These are phyloP conservation scores for Verbena officinalis DNA, from an alignment of 257 asterid genomes.

Conservation along the genomic window DNA sequence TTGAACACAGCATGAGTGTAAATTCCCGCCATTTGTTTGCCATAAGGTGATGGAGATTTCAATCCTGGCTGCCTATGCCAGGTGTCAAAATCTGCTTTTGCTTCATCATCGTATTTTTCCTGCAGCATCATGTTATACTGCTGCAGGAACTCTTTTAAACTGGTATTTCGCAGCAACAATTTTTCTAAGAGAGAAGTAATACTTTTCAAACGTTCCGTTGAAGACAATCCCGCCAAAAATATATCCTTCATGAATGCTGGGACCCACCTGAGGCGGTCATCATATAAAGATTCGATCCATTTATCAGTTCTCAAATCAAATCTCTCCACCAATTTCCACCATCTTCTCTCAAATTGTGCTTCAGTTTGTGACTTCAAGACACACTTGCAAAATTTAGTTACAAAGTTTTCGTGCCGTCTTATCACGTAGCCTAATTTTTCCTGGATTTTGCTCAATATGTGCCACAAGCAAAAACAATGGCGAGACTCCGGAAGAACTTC, in stretches of 20 bases:
- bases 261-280: conserved; percentile 56
- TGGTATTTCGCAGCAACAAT: conserved; percentile 43
- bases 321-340: conserved; percentile 47
- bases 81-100: conserved; percentile 46
- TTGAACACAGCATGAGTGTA: conserved; percentile 55
- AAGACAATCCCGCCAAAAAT: conserved; percentile 52
- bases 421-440: conserved; percentile 48
- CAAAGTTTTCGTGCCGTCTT: conserved; percentile 42
- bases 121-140: conserved; percentile 38
- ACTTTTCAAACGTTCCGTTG: conserved; percentile 38
- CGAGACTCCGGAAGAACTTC: conserved; percentile 51
- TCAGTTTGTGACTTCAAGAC: conserved; percentile 48
- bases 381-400: conserved; percentile 45
- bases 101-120: conserved; percentile 55
- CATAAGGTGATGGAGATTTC: conserved; percentile 60
- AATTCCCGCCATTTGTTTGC: conserved; percentile 48
- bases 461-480: conserved; percentile 59
- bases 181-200: conserved; percentile 39
- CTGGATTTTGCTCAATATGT: conserved; percentile 43
- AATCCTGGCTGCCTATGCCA: conserved; percentile 43
- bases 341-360: conserved; percentile 48
- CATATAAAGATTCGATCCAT: conserved; percentile 47
- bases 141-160: conserved; percentile 44
- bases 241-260: conserved; percentile 43
- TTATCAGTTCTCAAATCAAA: conserved; percentile 46